Evolutionary conservation across 2,329 filamentous ascomycete genomes (phyloP).

Genomic region (Coniochaeta sp.): DNA sequence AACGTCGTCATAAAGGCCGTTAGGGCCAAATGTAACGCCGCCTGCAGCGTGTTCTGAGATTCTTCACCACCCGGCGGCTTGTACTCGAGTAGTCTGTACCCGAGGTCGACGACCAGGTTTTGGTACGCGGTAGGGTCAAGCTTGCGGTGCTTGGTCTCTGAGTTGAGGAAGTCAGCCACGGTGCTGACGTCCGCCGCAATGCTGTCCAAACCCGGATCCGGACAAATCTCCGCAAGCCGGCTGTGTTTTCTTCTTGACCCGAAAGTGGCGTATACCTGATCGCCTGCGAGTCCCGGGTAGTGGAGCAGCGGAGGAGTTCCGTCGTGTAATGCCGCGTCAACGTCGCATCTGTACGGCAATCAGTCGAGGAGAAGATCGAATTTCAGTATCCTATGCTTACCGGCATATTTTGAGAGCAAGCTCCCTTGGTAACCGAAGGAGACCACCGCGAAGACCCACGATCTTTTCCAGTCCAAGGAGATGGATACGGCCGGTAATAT

Average conservation of each 20-base stretch:
- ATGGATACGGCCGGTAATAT: background rate
- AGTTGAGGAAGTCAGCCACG: background rate
- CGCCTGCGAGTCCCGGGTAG: background rate
- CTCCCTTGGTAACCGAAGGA: background rate
- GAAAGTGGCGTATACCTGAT: background rate
- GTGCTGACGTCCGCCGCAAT: background rate
- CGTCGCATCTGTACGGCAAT: background rate
- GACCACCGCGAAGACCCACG: background rate
- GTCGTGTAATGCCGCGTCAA: background rate
- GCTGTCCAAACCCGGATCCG: background rate
- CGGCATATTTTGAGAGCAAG: background rate
- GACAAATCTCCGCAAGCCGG: background rate
- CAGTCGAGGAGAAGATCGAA: background rate
- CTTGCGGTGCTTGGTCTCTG: background rate
- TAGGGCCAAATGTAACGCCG: background rate
- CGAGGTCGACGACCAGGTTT: background rate
- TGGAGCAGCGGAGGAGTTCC: background rate
- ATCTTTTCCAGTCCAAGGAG: background rate
- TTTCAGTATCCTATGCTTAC: background rate
- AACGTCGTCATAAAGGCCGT: background rate
- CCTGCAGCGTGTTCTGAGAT: background rate
- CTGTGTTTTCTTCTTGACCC: background rate
- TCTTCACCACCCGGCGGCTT: background rate
- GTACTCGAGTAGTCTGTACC: background rate
- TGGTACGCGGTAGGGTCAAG: background rate